Percentiles rank a stretch among this genome's conserved stretches.
phyloP scores from a whole-genome alignment of 768 basidiomycete genomes.

The Filobasidium floriforme region DNA sequence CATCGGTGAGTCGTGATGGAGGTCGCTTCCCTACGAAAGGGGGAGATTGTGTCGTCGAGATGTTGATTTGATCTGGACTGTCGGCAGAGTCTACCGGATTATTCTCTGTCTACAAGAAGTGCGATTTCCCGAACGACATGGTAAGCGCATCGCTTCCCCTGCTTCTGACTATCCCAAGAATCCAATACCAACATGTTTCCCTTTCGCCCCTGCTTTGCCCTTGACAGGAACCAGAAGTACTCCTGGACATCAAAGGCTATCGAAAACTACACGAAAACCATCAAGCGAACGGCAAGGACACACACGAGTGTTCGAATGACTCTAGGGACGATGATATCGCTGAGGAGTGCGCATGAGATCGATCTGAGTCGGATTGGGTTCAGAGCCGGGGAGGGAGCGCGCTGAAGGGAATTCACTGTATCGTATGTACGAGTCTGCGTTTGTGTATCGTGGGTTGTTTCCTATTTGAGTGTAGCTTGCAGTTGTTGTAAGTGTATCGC shows the following conservation, averaged over 20 bases:
- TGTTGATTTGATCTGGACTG: background rate
- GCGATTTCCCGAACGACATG: constrained; percentile 21
- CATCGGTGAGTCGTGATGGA: constrained; percentile 5
- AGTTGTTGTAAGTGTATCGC: no score
- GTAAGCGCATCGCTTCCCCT: background rate
- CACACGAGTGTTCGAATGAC: background rate
- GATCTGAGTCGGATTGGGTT: no score
- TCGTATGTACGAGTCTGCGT: no score
- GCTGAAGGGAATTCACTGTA: no score
- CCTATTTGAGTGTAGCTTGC: no score
- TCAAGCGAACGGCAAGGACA: background rate
- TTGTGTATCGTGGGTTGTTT: no score
- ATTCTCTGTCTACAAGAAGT: constrained; percentile 25
- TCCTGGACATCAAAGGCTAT: constrained; percentile 1
- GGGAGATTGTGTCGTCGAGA: background rate
- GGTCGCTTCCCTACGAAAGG: no score
- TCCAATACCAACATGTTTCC: no score
- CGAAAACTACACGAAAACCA: background rate
- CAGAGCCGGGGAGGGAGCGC: no score
- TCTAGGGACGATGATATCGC: background rate
- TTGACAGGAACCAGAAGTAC: constrained; percentile 1
- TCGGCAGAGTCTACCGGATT: constrained; percentile 21
- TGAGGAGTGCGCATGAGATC: background rate
- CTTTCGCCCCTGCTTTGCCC: no score
- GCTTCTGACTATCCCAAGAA: no score